Evolutionary conservation across 805 yeast species (phyloP), one percentile per base, ranked within the genome.

Genomic region (Teunomyces panamensis): DNA sequence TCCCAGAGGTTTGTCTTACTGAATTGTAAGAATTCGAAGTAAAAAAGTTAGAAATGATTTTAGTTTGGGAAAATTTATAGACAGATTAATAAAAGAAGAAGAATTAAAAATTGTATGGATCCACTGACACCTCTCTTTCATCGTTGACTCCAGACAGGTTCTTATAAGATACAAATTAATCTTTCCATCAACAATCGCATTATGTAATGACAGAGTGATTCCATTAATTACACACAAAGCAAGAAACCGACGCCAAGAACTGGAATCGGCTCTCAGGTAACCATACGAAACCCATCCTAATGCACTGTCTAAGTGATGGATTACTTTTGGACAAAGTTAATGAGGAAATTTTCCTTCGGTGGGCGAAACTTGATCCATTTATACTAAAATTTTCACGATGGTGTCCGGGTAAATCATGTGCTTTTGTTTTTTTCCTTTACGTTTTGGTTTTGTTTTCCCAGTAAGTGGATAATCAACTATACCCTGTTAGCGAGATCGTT

Each of bases 251-350:
- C 51, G 49, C 50, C 53, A 47, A 49, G 43, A 43, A 49, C 39
- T 46, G 54, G 49, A 44, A 49, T 35, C 53, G 45, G 44, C 32
- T 17, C 37, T 30, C 35, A 32, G 45, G 29, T 9, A 30, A 30
- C 37, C 35, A 24, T 30, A 30, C 45, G 36, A 32, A 58, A 53
- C 59, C 61, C 66, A 66, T 65, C 63, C 48, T 56, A 63, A 60
- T 69, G 85, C 80, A 81, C 87, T 81, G 87, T 81, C 87, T 81
- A 67, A 62, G 83, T 74, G 82, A 78, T 73, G 85, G 85, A 78
- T 70, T 63, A 74, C 73, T 77, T 79, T 80, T 78, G 84, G 84
- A 81, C 84, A 81, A 80, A 80, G 84, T 79, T 64, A 65, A 63
- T 52, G 54, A 61, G 54, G 56, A 58, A 59, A 56, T 53, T 42